Evolutionary conservation across 148 eudicot genomes (phyloP).

Genomic region (Rhododendron vialii): DNA sequence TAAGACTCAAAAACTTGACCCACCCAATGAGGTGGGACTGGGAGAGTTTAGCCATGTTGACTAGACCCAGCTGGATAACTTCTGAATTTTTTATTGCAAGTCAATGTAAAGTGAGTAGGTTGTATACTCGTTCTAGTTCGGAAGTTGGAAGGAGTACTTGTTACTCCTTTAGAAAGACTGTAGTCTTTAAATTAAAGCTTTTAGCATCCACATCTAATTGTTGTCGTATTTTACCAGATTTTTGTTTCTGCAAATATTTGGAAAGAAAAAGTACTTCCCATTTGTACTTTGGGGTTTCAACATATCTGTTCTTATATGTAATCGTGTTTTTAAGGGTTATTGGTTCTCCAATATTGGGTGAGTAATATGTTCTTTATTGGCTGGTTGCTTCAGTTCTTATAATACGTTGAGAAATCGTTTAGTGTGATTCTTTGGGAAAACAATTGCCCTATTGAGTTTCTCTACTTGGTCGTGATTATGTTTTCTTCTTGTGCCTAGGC

Average conservation of each 20-base stretch:
- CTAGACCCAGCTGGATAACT: neutral
- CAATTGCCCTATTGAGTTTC: slow-evolving; percentile 1
- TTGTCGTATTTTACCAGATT: slow-evolving; percentile 23
- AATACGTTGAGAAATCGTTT: neutral
- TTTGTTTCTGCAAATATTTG: slow-evolving; percentile 58
- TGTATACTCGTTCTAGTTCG: neutral
- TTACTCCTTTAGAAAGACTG: neutral
- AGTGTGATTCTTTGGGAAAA: neutral
- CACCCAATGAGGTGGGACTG: neutral
- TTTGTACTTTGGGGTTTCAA: slow-evolving; percentile 68
- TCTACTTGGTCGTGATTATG: neutral
- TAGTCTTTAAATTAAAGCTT: neutral
- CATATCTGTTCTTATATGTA: slow-evolving; percentile 50
- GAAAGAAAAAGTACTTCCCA: slow-evolving; percentile 68
- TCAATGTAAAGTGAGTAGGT: neutral
- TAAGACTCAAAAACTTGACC: neutral
- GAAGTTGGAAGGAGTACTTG: neutral
- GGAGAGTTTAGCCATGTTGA: neutral
- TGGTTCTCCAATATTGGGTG: slow-evolving; percentile 78
- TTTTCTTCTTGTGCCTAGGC: slow-evolving; percentile 34
- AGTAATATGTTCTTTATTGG: slow-evolving; percentile 22
- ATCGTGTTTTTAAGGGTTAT: slow-evolving; percentile 79
- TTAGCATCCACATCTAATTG: slow-evolving; percentile 14
- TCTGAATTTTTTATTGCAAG: neutral
- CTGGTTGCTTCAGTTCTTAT: neutral